Percentiles rank a stretch among this genome's conserved stretches.
These are phyloP conservation scores for Peltaster fructicola DNA, from an alignment of 2,329 filamentous ascomycete species.

Conservation along the genomic window DNA sequence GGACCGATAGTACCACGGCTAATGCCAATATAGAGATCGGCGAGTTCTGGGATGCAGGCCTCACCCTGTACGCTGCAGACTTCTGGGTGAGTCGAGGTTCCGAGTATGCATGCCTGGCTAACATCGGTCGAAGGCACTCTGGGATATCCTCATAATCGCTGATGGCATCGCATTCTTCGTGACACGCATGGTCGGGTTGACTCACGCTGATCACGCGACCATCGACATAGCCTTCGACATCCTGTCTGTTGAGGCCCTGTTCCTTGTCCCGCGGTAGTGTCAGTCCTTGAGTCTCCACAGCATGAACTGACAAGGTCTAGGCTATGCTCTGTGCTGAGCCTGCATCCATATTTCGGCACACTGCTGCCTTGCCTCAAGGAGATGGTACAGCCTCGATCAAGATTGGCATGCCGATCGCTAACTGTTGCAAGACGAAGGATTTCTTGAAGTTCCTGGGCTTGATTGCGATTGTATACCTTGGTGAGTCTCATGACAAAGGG, in stretches of 20 bases:
- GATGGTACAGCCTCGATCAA: constrained; percentile 41
- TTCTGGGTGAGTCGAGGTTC: no score
- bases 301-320: constrained; percentile 23
- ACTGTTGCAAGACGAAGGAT: constrained; percentile 46
- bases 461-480: constrained; percentile 66
- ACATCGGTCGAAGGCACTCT: no score
- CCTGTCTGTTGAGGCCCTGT: constrained; percentile 72
- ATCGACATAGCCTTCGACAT: constrained; percentile 74
- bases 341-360: constrained; percentile 82
- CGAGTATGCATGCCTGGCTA: no score
- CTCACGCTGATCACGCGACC: constrained; percentile 40
- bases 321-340: constrained; percentile 69
- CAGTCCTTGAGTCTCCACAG: constrained; percentile 5
- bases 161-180: constrained; percentile 42
- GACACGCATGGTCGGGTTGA: constrained; percentile 48
- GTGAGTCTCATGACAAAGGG: constrained; percentile 19
- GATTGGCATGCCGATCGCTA: constrained; percentile 2
- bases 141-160: constrained; percentile 25
- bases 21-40: constrained; percentile 30
- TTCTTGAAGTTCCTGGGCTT: constrained; percentile 70
- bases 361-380: constrained; percentile 80
- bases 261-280: constrained; percentile 69
- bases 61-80: constrained; percentile 68
- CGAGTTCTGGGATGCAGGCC: constrained; percentile 71
- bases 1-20: neutral